These are phyloP conservation scores for Bipolaris gigantea DNA, from an alignment of 2,329 filamentous ascomycete species.

Conservation along the genomic window DNA sequence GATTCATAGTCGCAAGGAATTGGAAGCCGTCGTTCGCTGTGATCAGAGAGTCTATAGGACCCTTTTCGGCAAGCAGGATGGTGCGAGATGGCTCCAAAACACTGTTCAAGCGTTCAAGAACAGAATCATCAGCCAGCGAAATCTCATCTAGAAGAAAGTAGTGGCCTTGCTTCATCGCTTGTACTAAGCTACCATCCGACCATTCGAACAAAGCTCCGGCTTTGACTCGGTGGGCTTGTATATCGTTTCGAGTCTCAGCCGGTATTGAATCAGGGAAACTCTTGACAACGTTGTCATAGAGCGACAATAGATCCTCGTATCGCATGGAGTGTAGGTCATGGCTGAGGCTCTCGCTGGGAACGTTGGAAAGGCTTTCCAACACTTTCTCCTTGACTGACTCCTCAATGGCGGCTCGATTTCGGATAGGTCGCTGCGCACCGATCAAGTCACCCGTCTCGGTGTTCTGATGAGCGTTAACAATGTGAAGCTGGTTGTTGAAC, in stretches of 20 bases:
- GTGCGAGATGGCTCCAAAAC: slow-evolving; percentile 87
- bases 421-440: slow-evolving; percentile 86
- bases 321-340: slow-evolving; percentile 26
- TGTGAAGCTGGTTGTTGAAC: slow-evolving; percentile 73
- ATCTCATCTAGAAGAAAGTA: slow-evolving; percentile 98
- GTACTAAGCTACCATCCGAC: slow-evolving; percentile 89
- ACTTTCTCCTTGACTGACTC: slow-evolving; percentile 68
- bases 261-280: slow-evolving; percentile 54
- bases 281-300: slow-evolving; percentile 59
- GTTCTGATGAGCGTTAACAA: slow-evolving; percentile 97
- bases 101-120: slow-evolving; percentile 93
- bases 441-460: slow-evolving; percentile 97
- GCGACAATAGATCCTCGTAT: slow-evolving; percentile 54
- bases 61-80: slow-evolving; percentile 91
- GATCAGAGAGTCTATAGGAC: slow-evolving; percentile 78
- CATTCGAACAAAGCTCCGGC: slow-evolving; percentile 92
- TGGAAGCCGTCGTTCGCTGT: slow-evolving; percentile 80
- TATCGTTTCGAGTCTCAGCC: slow-evolving; percentile 39
- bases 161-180: slow-evolving; percentile 86
- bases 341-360: slow-evolving; percentile 7
- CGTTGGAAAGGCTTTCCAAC: slow-evolving; percentile 33
- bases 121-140: slow-evolving; percentile 94
- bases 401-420: slow-evolving; percentile 77
- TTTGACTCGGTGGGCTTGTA: slow-evolving; percentile 59
- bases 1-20: slow-evolving; percentile 98